A percentile compares a stretch with the other conserved stretches of the same genome.
Evolutionary conservation across 1,284 basidiomycete species (phyloP).

Genomic region (Inonotus obliquus): DNA sequence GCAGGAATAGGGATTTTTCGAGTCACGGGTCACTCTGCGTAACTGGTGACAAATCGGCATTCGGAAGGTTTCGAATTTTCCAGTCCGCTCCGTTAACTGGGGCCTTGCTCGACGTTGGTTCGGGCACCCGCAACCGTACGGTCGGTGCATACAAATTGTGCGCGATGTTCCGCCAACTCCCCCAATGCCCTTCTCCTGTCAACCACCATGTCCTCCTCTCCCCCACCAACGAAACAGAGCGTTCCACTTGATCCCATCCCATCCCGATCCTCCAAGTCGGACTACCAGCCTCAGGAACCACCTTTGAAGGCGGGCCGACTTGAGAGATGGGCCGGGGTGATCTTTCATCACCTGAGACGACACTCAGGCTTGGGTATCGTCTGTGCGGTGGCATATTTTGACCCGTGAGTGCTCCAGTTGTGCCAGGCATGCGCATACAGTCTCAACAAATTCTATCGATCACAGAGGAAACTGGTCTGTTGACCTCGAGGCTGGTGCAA

Average conservation of each 20-base stretch:
- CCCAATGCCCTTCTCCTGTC: neutral
- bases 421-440: neutral
- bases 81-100: neutral
- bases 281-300: neutral
- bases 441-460: neutral
- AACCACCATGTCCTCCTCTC: neutral
- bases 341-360: slow-evolving; percentile 32
- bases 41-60: neutral
- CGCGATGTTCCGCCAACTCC: neutral
- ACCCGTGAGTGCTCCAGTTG: slow-evolving; percentile 38
- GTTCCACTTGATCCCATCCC: neutral
- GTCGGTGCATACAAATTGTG: neutral
- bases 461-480: slow-evolving; percentile 71
- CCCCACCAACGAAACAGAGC: neutral
- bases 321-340: neutral
- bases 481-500: slow-evolving; percentile 68
- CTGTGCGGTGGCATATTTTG: slow-evolving; percentile 51
- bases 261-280: neutral
- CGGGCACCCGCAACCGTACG: neutral
- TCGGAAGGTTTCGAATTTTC: neutral
- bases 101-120: neutral
- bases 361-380: slow-evolving; percentile 47
- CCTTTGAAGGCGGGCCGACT: neutral
- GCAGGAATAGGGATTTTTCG: neutral
- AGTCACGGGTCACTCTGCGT: neutral